Evolutionary conservation across 2,329 filamentous ascomycete genomes (phyloP), one percentile per base, ranked within the genome.

Genomic region (Thielaviopsis populi): DNA sequence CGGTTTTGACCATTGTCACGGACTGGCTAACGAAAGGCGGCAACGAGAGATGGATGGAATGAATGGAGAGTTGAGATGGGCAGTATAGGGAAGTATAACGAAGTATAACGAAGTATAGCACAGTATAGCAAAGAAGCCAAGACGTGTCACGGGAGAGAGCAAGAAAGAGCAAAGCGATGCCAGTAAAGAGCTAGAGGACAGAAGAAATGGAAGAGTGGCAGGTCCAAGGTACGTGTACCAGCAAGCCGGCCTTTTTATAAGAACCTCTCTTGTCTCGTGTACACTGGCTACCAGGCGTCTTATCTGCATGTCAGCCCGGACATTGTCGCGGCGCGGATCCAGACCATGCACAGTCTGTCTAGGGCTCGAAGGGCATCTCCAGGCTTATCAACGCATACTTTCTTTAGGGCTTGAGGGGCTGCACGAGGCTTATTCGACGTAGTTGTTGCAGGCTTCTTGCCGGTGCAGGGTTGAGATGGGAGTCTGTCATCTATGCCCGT

Each of bases 1-100:
- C 74, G 3, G 78, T 82, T 69, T 80, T 78, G 37, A 74, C 70
- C 78, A 80, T 81, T 46, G 71, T 68, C 63, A 50, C 42, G 27
- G 27, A 53, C 37, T 50, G 61, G 41, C 40, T 37, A 8, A 40
- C 24, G 24, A 46, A 30, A 27, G n/a, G n/a, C 13, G 13, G 17
- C 13, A 48, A 19, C 4, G 40, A 46, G 41, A 13, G 41, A 42
- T 37, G 33, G n/a, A n/a, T n/a, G n/a, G n/a, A n/a, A n/a, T n/a
- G n/a, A n/a, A n/a, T n/a, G 48, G 24, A 4, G 17, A 48, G 15
- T 3, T 1, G 43, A 4, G 4, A n/a, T n/a, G n/a, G 17, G 19
- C 22, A 53, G 10, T 13, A 6, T 24, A 17, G 48, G 48, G 48
- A 22, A 27, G 10, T 30, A n/a, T 2, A 24, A 53, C 24, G 13